Percentiles rank a stretch among this genome's conserved stretches.
Evolutionary conservation across 495 filamentous ascomycete species (phyloP).

Genomic region (Trichocladium antarcticum): DNA sequence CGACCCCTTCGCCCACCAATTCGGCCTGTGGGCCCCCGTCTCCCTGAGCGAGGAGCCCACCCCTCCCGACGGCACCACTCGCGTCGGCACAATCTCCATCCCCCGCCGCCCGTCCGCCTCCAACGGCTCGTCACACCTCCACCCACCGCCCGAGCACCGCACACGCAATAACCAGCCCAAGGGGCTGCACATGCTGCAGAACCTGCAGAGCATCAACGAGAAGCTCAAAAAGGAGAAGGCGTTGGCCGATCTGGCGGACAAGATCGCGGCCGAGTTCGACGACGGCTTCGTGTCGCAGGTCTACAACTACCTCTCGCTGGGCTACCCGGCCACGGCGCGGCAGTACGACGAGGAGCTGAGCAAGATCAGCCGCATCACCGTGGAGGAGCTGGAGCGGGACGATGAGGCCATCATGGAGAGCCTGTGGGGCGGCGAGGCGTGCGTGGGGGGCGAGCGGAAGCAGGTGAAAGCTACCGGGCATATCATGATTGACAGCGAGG

Average conservation of each 20-base stretch:
- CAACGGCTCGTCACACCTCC: conserved; percentile 5
- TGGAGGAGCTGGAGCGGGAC: conserved; percentile 57
- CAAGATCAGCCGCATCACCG: conserved; percentile 57
- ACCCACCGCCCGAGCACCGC: conserved; percentile 19
- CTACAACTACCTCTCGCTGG: conserved; percentile 88
- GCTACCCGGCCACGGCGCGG: conserved; percentile 73
- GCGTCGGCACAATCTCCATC: conserved; percentile 3
- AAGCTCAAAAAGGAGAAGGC: conserved; percentile 39
- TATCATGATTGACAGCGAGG: conserved; percentile 31
- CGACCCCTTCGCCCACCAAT: conserved; percentile 33
- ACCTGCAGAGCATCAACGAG: conserved; percentile 39
- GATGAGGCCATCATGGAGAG: conserved; percentile 54
- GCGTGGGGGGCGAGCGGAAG: background rate
- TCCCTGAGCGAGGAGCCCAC: conserved; percentile 21
- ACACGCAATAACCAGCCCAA: conserved; percentile 24
- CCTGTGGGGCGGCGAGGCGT: conserved; percentile 37
- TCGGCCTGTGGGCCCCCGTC: conserved; percentile 17
- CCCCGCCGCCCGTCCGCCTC: background rate
- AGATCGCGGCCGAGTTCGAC: conserved; percentile 55
- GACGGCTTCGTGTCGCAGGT: conserved; percentile 88
- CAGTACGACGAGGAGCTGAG: conserved; percentile 73
- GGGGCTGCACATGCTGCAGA: conserved; percentile 38
- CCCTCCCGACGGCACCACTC: conserved; percentile 1
- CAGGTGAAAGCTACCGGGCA: conserved; percentile 21
- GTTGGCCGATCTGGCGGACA: conserved; percentile 38